phyloP scores from a whole-genome alignment of 139 green algal species.

The Chlorella sp. region DNA sequence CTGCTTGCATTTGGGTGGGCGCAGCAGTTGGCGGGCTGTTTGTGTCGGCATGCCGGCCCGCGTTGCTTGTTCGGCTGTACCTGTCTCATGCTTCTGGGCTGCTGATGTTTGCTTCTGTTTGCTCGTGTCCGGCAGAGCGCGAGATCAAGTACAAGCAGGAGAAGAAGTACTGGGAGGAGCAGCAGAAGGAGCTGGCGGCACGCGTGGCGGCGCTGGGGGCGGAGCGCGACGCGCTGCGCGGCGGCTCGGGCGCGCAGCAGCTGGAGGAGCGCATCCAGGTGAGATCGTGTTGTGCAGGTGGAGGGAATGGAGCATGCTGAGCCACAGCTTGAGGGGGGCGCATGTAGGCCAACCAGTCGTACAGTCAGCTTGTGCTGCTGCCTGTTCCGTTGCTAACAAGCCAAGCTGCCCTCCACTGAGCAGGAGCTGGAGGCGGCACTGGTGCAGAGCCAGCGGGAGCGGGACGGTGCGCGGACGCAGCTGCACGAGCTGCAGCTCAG shows the following conservation, averaged over 20 bases:
- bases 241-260: background rate
- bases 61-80: no score
- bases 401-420: no score
- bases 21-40: background rate
- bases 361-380: background rate
- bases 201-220: background rate
- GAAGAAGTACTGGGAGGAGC: constrained; percentile 55
- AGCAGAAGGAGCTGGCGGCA: constrained; percentile 13
- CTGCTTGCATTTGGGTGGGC: background rate
- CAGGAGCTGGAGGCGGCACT: constrained; percentile 41
- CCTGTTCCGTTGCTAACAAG: background rate
- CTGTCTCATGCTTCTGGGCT: no score
- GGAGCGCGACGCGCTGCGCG: background rate
- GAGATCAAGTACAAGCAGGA: constrained; percentile 70
- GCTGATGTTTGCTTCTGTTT: background rate
- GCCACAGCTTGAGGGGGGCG: background rate
- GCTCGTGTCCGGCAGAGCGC: constrained; percentile 35
- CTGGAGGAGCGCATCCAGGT: constrained; percentile 32
- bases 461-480: constrained; percentile 18
- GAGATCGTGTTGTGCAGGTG: background rate
- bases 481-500: constrained; percentile 47
- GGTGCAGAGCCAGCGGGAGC: constrained; percentile 29
- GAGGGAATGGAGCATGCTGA: no score
- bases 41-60: no score
- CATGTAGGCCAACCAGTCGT: no score